Evolutionary conservation across 768 basidiomycete genomes (phyloP), one percentile per base, ranked within the genome.

Genomic region (Amanita pallidorosea): DNA sequence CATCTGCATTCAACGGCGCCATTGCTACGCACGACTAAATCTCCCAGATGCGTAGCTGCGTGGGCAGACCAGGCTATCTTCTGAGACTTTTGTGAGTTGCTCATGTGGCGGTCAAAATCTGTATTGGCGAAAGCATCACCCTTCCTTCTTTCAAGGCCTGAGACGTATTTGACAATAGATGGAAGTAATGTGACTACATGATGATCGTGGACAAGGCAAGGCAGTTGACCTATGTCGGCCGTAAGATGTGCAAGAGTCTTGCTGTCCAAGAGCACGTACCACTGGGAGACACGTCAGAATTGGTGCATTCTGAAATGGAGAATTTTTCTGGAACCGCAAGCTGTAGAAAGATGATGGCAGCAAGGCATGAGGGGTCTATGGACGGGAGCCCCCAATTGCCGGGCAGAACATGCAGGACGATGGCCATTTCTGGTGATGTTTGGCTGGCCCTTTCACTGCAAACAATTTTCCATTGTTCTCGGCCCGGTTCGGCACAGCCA

Each of bases 261-360:
- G 17, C 34, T 25, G 17, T 35, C 17, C 17, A 34, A 13, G 9
- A 33, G 45, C 18, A 65, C 62, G 57, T 54, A 71, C 77, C 62
- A 82, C 88, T 88, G 58, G 71, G 85, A 44, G 88, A 87, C 18
- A 73, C 54, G 66, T 88, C 85, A 7, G 85, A 81, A 62, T 85
- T 79, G 3, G 74, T 71, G 58, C 77, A 83, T 64, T 81, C 76
- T 33, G 69, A 66, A 23, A 90, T 64, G 15, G 63, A 65, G 63
- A 85, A 90, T 57, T 75, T 69, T n/a, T 81, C 83, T 1, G 88
- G 85, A 42, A 85, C 70, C 12, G 76, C 66, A 20, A 83, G 64
- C 60, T 89, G 86, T 23, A 88, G 75, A 58, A 81, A 82, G 40
- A 88, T 64, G 4, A 85, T 65, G 0, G 85, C 74, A 4, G 80